Evolutionary conservation across 805 yeast genomes (phyloP).

Genomic region (Sugiyamaella marilandica): DNA sequence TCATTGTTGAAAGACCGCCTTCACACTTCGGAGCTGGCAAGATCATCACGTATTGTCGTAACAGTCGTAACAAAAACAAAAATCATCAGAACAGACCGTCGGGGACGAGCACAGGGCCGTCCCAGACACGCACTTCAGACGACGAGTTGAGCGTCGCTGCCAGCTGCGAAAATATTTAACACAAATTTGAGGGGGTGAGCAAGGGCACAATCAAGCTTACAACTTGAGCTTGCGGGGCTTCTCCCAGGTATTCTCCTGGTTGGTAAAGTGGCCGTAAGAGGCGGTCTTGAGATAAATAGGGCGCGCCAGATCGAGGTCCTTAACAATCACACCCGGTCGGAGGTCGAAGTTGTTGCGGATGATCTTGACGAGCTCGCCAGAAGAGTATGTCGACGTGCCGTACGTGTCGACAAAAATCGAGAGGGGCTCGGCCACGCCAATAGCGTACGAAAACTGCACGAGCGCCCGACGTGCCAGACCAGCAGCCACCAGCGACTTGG

Average conservation of each 20-base stretch:
- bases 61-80: conserved; percentile 9
- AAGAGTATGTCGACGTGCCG: conserved; percentile 90
- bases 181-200: neutral
- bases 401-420: conserved; percentile 96
- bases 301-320: conserved; percentile 94
- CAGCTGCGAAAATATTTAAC: conserved; percentile 9
- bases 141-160: conserved; percentile 27
- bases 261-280: conserved; percentile 98
- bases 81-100: conserved; percentile 3
- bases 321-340: conserved; percentile 99
- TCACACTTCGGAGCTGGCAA: conserved; percentile 12
- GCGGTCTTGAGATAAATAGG: conserved; percentile 99
- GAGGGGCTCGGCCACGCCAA: conserved; percentile 99
- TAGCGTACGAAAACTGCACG: conserved; percentile 98
- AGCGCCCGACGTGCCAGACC: conserved; percentile 95
- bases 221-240: conserved; percentile 59
- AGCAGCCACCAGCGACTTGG: conserved; percentile 93
- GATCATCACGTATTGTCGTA: conserved; percentile 6
- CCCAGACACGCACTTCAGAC: conserved; percentile 9
- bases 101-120: neutral
- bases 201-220: too few species aligned
- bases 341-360: conserved; percentile 93
- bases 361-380: conserved; percentile 90
- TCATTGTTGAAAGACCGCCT: conserved; percentile 22
- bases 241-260: conserved; percentile 99